Evolutionary conservation across 176 grass and related monocot genomes (phyloP).

Genomic region (Melocanna baccifera): DNA sequence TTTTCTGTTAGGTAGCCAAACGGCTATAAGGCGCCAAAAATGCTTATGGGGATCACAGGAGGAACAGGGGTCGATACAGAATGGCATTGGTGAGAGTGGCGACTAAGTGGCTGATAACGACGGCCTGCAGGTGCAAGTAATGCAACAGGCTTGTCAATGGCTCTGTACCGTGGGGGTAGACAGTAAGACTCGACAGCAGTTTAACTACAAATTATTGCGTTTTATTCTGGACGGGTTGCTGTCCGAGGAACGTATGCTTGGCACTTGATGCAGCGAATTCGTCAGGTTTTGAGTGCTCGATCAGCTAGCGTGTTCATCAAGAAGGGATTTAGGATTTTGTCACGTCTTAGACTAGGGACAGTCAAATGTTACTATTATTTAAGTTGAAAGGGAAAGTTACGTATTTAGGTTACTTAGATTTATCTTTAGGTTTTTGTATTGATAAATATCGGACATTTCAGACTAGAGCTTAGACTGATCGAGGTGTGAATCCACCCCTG

Average conservation of each 20-base stretch:
- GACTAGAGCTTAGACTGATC: too few species aligned
- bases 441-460: too few species aligned
- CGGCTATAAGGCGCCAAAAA: neutral
- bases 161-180: neutral
- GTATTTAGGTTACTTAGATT: too few species aligned
- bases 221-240: neutral
- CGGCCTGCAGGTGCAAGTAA: neutral
- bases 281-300: neutral
- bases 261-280: neutral
- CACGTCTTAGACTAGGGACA: too few species aligned
- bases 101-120: neutral
- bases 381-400: too few species aligned
- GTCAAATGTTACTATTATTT: too few species aligned
- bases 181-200: conserved; percentile 4
- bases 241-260: neutral
- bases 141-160: neutral
- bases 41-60: neutral
- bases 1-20: conserved; percentile 12
- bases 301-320: too few species aligned
- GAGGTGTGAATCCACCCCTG: too few species aligned
- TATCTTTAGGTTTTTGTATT: too few species aligned
- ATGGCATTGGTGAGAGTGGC: neutral
- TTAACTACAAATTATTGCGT: neutral
- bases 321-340: too few species aligned
- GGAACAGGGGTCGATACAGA: neutral